Percentiles rank a stretch among this genome's conserved stretches.
Conservation (phyloP, 257 asterid genomes). For the Forsythia viridissima region DNA sequence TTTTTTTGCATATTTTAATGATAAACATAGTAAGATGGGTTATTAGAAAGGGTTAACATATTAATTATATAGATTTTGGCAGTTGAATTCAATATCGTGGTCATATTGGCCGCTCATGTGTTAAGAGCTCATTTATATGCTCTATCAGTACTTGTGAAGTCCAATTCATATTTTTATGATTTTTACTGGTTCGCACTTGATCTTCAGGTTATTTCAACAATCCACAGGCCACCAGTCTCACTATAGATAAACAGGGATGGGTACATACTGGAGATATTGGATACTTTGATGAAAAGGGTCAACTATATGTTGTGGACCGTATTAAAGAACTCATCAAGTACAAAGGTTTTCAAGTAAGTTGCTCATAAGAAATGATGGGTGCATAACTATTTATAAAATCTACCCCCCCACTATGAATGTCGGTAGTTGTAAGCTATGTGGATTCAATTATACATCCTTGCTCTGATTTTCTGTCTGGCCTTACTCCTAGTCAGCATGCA, state of each 20-base stretch:
- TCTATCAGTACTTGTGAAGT: constrained; percentile 8
- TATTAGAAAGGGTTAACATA: not conserved
- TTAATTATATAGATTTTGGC: not conserved
- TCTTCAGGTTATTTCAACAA: constrained; percentile 80
- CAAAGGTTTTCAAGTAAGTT: constrained; percentile 83
- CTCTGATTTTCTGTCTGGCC: not conserved
- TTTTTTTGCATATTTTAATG: not conserved
- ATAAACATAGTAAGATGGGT: not conserved
- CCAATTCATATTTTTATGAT: not conserved
- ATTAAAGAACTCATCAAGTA: constrained; percentile 92
- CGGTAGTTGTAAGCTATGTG: not conserved
- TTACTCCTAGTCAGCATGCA: not conserved
- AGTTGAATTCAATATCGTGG: not conserved
- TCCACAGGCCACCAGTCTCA: constrained; percentile 74
- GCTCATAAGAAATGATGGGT: not conserved
- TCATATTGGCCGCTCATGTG: not conserved
- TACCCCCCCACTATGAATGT: not conserved
- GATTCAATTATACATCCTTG: not conserved
- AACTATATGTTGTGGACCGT: constrained; percentile 84
- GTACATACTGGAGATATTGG: constrained; percentile 98
- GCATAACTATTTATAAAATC: not conserved
- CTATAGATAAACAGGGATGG: constrained; percentile 93
- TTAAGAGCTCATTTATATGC: not conserved
- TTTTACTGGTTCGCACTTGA: not conserved
- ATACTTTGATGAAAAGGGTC: constrained; percentile 84